phyloP scores from a whole-genome alignment of 2,329 filamentous ascomycete species.

The Aspergillus sp. region DNA sequence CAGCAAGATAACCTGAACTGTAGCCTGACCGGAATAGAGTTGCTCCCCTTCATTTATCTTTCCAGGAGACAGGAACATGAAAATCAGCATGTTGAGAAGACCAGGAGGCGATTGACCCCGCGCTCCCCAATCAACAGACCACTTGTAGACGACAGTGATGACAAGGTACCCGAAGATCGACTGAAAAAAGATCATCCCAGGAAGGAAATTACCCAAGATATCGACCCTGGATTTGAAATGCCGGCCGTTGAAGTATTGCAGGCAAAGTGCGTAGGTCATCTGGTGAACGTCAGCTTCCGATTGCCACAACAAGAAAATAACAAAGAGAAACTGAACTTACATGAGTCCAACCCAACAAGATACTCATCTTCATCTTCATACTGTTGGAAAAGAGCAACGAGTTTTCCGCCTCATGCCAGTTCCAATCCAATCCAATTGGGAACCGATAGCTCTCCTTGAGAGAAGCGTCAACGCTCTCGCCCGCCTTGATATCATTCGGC shows the following conservation, averaged over 20 bases:
- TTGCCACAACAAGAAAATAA: too few species aligned
- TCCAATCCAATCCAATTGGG: conserved; percentile 91
- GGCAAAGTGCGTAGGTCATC: conserved; percentile 96
- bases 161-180: conserved; percentile 96
- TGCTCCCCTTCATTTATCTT: conserved; percentile 48
- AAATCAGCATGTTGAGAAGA: conserved; percentile 96
- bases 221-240: conserved; percentile 94
- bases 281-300: too few species aligned
- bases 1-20: conserved; percentile 68
- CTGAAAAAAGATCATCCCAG: conserved; percentile 99
- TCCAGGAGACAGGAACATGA: conserved; percentile 94
- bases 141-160: conserved; percentile 93
- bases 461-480: conserved; percentile 55
- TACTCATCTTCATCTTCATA: conserved; percentile 99
- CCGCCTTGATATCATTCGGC: conserved; percentile 59
- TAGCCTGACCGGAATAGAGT: conserved; percentile 69
- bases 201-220: conserved; percentile 94
- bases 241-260: conserved; percentile 84
- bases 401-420: conserved; percentile 94
- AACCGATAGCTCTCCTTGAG: conserved; percentile 74
- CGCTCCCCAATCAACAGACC: conserved; percentile 78
- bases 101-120: conserved; percentile 65
- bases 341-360: conserved; percentile 91
- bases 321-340: too few species aligned
- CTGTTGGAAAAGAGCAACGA: conserved; percentile 93